A percentile compares a stretch with the other conserved stretches of the same genome.
phyloP scores from a whole-genome alignment of 129 eudicot genomes.

The Mikania micrantha region DNA sequence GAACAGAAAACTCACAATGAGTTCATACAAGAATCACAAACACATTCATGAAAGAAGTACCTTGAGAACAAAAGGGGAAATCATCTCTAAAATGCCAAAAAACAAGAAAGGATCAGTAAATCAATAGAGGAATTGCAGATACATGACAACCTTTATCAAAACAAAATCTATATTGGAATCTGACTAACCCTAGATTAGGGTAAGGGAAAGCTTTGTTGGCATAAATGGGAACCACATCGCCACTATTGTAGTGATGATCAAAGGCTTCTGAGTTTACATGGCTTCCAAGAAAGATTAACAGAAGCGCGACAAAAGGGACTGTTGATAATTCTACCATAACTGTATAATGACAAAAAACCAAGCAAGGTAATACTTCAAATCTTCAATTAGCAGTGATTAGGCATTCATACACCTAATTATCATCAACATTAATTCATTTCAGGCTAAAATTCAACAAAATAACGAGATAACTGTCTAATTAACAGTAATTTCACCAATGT shows the following conservation, averaged over 20 bases:
- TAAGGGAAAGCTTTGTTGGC: slow-evolving; percentile 28
- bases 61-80: slow-evolving; percentile 16
- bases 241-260: slow-evolving; percentile 26
- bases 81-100: slow-evolving; percentile 5
- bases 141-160: not conserved
- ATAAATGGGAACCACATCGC: slow-evolving; percentile 28
- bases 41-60: not conserved
- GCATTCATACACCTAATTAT: not conserved
- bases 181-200: slow-evolving; percentile 17
- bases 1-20: not conserved
- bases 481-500: too few species aligned
- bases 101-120: slow-evolving; percentile 6
- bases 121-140: not conserved
- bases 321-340: not conserved
- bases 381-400: not conserved
- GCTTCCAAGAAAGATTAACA: slow-evolving; percentile 3
- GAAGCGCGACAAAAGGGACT: slow-evolving; percentile 2
- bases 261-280: slow-evolving; percentile 14
- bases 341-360: too few species aligned
- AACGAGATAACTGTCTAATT: too few species aligned
- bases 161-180: not conserved
- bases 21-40: not conserved
- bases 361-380: too few species aligned
- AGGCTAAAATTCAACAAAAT: not conserved
- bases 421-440: not conserved